A percentile compares a stretch with the other conserved stretches of the same genome.
phyloP scores from a whole-genome alignment of 805 yeast species.

The Osmozyma mogii region DNA sequence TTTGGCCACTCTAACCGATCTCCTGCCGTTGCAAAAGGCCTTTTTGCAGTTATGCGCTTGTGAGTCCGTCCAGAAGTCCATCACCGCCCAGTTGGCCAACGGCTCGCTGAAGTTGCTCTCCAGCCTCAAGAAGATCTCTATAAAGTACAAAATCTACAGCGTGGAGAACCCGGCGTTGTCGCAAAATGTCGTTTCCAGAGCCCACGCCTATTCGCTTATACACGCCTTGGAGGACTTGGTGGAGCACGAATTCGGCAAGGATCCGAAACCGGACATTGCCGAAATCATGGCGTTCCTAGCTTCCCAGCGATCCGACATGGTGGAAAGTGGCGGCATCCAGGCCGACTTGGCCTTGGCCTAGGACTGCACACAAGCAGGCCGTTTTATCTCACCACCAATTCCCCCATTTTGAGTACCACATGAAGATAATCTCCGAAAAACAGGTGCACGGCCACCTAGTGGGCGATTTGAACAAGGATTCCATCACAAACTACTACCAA shows the following conservation, averaged over 20 bases:
- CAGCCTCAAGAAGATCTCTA: conserved; percentile 23
- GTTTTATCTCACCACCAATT: background rate
- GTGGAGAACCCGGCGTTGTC: background rate
- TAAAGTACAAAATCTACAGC: conserved; percentile 22
- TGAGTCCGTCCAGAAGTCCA: conserved; percentile 9
- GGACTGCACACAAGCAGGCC: background rate
- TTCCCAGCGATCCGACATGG: conserved; percentile 4
- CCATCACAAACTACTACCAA: conserved; percentile 27
- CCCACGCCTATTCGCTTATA: conserved; percentile 9
- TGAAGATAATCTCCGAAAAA: conserved; percentile 27
- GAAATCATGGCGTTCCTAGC: conserved; percentile 2
- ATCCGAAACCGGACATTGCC: background rate
- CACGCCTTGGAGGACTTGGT: conserved; percentile 8
- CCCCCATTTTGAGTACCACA: conserved; percentile 2
- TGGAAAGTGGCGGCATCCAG: conserved; percentile 1
- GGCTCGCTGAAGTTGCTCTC: conserved; percentile 16
- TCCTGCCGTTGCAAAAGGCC: conserved; percentile 17
- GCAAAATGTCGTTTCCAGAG: conserved; percentile 9
- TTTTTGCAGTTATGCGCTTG: conserved; percentile 18
- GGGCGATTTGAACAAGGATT: conserved; percentile 13
- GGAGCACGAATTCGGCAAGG: conserved; percentile 1
- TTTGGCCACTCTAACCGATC: conserved; percentile 6
- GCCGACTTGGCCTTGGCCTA: background rate
- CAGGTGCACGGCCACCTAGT: conserved; percentile 21
- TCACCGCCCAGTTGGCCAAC: conserved; percentile 8